Base-by-base conservation (phyloP, 75 land plant genomes). In the Isoetes taiwanensis region DNA sequence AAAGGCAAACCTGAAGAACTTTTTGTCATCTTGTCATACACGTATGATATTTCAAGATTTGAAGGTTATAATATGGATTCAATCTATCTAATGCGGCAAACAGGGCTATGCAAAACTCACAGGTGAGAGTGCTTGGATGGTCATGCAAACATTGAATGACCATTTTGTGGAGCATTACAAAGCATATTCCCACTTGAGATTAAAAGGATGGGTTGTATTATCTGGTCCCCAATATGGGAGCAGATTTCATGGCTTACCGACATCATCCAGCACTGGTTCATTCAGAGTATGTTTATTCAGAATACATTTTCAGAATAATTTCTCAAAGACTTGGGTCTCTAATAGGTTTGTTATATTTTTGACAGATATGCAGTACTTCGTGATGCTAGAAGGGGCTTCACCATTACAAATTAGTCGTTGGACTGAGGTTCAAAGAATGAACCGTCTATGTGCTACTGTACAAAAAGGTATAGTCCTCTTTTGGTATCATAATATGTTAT, bases 191-290 rank as follows among this genome's bases (percentile, higher is more conserved):
- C 86, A 90, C 66, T 64, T 85, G 1, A 59, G 90, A 34, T 32
- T 29, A 2, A 82, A 82, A 56, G 74, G 81, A 50, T 90, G 96
- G 96, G 77, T 82, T 16, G 83, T 85, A 32, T 76, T 77, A 0
- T 32, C 83, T 3, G 96, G 96, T 28, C 58, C 71, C 9, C 84
- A 80, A 55, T 90, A 74, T 67, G 91, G 97, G n/a, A 4, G 84
- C 72, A 16, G 84, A 90, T 54, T 86, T 72, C 59, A 78, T 90
- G 16, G 91, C 81, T 1, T 90, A 85, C 43, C 69, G 76, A 14
- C 96, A 90, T 56, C 91, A 90, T 59, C 96, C 96, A 0, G 67
- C 86, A 39, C 70, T 85, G 34, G 90, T 90, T 21, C 96, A 90
- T 63, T 75, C 96, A 10, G 86, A 82, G 61, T 74, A 64, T 38